Evolutionary conservation across 495 filamentous ascomycete species (phyloP).

Genomic region (Hypoxylon cercidicola): DNA sequence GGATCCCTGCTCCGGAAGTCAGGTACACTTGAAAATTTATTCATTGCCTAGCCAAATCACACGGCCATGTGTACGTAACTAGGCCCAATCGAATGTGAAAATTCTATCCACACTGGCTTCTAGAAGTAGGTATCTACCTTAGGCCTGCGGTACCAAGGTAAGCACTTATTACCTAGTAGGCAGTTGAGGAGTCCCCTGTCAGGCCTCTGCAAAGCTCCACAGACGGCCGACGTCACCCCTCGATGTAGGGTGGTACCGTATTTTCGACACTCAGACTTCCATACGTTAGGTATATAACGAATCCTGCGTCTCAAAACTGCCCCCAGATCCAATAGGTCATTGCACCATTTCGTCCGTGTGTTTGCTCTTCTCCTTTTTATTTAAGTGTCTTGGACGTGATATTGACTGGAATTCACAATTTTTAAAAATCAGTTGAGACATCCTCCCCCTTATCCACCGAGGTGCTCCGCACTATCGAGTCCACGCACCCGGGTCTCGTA

Average conservation of each 20-base stretch:
- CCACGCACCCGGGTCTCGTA: conserved; percentile 39
- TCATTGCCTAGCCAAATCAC: background rate
- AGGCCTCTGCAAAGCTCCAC: conserved; percentile 14
- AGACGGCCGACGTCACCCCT: conserved; percentile 37
- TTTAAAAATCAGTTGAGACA: conserved; percentile 7
- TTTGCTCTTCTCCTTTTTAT: background rate
- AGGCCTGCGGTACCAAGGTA: background rate
- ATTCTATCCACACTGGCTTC: conserved; percentile 11
- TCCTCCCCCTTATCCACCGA: conserved; percentile 29
- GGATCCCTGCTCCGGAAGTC: background rate
- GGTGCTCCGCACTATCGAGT: conserved; percentile 41
- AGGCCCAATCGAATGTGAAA: conserved; percentile 15
- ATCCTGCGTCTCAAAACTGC: conserved; percentile 27
- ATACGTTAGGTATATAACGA: conserved; percentile 15
- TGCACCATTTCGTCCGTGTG: conserved; percentile 14
- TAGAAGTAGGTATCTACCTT: conserved; percentile 5
- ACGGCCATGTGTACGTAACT: conserved; percentile 21
- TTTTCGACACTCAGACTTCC: conserved; percentile 21
- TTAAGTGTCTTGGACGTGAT: conserved; percentile 26
- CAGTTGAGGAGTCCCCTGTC: conserved; percentile 9
- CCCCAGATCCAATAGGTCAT: conserved; percentile 8
- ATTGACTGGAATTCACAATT: conserved; percentile 16
- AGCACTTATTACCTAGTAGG: conserved; percentile 12
- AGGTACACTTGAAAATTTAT: background rate
- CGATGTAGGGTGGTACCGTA: background rate